A percentile compares a stretch with the other conserved stretches of the same genome.
Conservation (phyloP, 2,329 filamentous ascomycete species). For the Trichoderma koningii region DNA sequence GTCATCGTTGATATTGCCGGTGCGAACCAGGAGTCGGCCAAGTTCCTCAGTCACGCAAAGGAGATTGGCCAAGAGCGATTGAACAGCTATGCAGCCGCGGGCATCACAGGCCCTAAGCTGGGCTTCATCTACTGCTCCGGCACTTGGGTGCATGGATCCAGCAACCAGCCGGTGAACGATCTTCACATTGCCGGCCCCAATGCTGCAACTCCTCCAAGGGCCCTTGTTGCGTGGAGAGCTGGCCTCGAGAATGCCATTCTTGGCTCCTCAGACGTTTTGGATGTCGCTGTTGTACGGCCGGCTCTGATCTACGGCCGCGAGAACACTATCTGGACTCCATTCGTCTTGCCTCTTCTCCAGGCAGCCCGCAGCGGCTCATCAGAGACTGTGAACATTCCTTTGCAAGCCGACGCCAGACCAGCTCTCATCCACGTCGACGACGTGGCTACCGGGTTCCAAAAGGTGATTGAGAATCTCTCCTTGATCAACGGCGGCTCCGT, state of each 20-base stretch:
- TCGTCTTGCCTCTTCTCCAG: conserved; percentile 28
- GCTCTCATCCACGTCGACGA: conserved; percentile 23
- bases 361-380: conserved; percentile 17
- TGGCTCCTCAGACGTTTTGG: conserved; percentile 23
- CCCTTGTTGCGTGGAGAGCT: conserved; percentile 22
- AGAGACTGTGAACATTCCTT: conserved; percentile 10
- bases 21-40: conserved; percentile 21
- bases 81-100: conserved; percentile 16
- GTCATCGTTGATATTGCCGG: conserved; percentile 26
- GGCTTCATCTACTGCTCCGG: conserved; percentile 28
- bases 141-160: conserved; percentile 27
- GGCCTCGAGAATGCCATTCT: conserved; percentile 26
- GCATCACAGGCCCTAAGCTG: conserved; percentile 25
- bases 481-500: conserved; percentile 24
- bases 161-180: conserved; percentile 23
- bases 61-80: conserved; percentile 23
- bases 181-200: conserved; percentile 21
- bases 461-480: conserved; percentile 27
- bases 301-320: conserved; percentile 28
- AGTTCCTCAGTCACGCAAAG: conserved; percentile 25
- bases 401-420: conserved; percentile 14
- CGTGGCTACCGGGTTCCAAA: conserved; percentile 25
- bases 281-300: conserved; percentile 27
- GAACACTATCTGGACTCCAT: conserved; percentile 27
- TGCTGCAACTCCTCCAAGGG: conserved; percentile 6